Percentiles rank a stretch among this genome's conserved stretches.
Evolutionary conservation across 2,329 filamentous ascomycete species (phyloP).

Genomic region (Penicillium sp.): DNA sequence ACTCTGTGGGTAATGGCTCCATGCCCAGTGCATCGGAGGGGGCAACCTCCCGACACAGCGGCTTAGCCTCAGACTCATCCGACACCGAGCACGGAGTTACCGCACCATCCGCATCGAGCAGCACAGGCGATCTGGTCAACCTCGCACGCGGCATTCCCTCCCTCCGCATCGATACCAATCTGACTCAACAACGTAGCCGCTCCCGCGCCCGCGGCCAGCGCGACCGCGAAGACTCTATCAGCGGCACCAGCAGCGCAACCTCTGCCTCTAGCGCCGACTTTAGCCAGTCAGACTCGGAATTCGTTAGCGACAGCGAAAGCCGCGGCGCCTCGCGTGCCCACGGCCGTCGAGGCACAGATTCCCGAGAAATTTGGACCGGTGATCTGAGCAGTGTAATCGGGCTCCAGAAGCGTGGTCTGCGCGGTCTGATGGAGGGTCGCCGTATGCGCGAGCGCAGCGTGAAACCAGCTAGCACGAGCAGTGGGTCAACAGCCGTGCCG

Average conservation of each 20-base stretch:
- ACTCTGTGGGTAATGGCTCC: constrained; percentile 23
- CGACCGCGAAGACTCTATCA: constrained; percentile 39
- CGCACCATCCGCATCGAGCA: constrained; percentile 28
- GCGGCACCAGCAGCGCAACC: constrained; percentile 35
- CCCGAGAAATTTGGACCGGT: constrained; percentile 66
- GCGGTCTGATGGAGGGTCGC: constrained; percentile 90
- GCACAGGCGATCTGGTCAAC: constrained; percentile 22
- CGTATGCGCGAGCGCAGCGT: constrained; percentile 68
- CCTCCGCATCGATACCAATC: constrained; percentile 40
- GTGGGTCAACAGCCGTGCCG: constrained; percentile 16
- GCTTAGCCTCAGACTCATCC: constrained; percentile 35
- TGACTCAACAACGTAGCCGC: constrained; percentile 23
- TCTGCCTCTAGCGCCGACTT: constrained; percentile 38
- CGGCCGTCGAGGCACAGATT: constrained; percentile 38
- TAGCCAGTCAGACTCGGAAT: constrained; percentile 37
- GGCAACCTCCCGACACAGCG: constrained; percentile 25
- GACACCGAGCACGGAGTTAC: constrained; percentile 35
- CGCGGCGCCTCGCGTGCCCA: constrained; percentile 35
- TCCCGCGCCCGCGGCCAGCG: constrained; percentile 5
- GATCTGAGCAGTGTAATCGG: constrained; percentile 82
- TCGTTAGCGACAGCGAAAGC: constrained; percentile 22
- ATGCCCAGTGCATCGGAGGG: constrained; percentile 21
- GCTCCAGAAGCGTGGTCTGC: constrained; percentile 83
- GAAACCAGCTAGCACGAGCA: constrained; percentile 26
- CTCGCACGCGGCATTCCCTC: constrained; percentile 29